Percentiles rank a stretch among this genome's conserved stretches.
These are phyloP conservation scores for Asparagopsis taxiformis DNA, from an alignment of 31 red algal genomes.

Conservation along the genomic window DNA sequence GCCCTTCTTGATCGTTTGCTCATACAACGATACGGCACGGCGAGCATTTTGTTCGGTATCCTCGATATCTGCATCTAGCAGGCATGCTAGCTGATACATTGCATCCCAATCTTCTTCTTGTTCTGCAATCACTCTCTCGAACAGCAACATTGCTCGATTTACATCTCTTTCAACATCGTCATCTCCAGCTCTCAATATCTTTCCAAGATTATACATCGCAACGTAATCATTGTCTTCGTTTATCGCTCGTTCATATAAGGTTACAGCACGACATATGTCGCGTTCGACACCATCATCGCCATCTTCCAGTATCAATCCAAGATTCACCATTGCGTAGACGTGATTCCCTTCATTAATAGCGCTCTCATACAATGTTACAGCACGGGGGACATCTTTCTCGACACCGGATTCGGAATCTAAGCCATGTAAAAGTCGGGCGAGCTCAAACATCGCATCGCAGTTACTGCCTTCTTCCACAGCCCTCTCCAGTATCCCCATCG, in stretches of 20 bases:
- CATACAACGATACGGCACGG: neutral
- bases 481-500: no score
- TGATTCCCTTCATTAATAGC: no score
- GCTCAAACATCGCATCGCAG: no score
- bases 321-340: constrained; percentile 1
- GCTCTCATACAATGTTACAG: no score
- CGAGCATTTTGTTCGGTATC: neutral
- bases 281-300: constrained; percentile 2
- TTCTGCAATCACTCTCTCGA: no score
- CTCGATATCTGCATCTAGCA: neutral
- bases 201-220: constrained; percentile 11
- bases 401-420: no score
- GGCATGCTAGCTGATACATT: constrained; percentile 9
- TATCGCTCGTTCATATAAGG: constrained; percentile 2
- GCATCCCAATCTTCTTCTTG: constrained; percentile 5
- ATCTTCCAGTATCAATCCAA: neutral
- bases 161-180: neutral
- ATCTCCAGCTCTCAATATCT: no score
- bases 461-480: no score
- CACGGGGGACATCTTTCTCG: no score
- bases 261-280: neutral
- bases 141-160: neutral
- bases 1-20: constrained; percentile 7
- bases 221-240: neutral
- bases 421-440: no score